A percentile compares a stretch with the other conserved stretches of the same genome.
Evolutionary conservation across 108 stramenopile genomes (phyloP).

Genomic region (Cyclotella atomus): DNA sequence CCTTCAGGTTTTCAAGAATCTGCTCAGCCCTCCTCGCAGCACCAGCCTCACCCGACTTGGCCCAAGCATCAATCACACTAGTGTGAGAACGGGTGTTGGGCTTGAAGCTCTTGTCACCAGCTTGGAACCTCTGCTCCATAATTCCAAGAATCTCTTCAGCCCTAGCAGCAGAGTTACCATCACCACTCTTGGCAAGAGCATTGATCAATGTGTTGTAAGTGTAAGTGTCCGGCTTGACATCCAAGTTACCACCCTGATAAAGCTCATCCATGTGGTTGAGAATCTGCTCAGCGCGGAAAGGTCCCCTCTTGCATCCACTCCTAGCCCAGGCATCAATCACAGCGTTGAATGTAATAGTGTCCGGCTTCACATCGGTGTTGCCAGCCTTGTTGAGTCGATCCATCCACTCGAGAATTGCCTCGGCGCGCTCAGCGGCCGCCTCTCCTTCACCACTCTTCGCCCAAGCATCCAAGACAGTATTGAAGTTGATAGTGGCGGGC

Average conservation of each 20-base stretch:
- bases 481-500: conserved; percentile 89
- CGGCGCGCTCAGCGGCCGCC: conserved; percentile 80
- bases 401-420: conserved; percentile 91
- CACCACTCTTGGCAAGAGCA: conserved; percentile 56
- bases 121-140: conserved; percentile 54
- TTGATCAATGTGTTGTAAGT: conserved; percentile 83
- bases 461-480: conserved; percentile 82
- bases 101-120: conserved; percentile 56
- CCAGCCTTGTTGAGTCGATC: conserved; percentile 77
- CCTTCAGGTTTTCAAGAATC: conserved; percentile 55
- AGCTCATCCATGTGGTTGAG: conserved; percentile 91
- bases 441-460: conserved; percentile 84
- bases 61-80: conserved; percentile 72
- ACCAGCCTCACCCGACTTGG: conserved; percentile 56
- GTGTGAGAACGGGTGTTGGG: conserved; percentile 56
- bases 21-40: conserved; percentile 62
- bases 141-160: conserved; percentile 58
- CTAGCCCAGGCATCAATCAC: conserved; percentile 87
- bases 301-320: conserved; percentile 77
- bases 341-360: conserved; percentile 85
- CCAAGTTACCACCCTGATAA: conserved; percentile 75
- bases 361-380: conserved; percentile 59
- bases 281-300: conserved; percentile 84
- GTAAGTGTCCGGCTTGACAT: conserved; percentile 86
- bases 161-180: conserved; percentile 55